These are phyloP conservation scores for Dictyostelium discoideum DNA, from an alignment of 78 protist species.

Conservation along the genomic window dicty_2.7 NC_007089.4:3525001-3525500, in stretches of 20 bases:
- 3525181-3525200: background rate
- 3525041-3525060: background rate
- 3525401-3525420: background rate
- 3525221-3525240: background rate
- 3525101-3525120: slow-evolving; percentile 30
- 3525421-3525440: slow-evolving; percentile 25
- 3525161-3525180: background rate
- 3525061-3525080: background rate
- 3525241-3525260: background rate
- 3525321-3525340: slow-evolving; percentile 28
- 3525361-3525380: slow-evolving; percentile 15
- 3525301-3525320: slow-evolving; percentile 23
- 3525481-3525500: slow-evolving; percentile 24
- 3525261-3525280: background rate
- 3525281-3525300: slow-evolving; percentile 47
- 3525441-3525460: slow-evolving; percentile 41
- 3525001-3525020: slow-evolving; percentile 3
- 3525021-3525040: background rate
- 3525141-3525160: background rate
- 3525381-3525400: slow-evolving; percentile 46
- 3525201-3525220: background rate
- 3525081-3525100: slow-evolving; percentile 27
- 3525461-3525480: background rate
- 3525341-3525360: background rate
- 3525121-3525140: background rate